Evolutionary conservation across 1,284 basidiomycete genomes (phyloP).

Genomic region (Dichomitus squalens): DNA sequence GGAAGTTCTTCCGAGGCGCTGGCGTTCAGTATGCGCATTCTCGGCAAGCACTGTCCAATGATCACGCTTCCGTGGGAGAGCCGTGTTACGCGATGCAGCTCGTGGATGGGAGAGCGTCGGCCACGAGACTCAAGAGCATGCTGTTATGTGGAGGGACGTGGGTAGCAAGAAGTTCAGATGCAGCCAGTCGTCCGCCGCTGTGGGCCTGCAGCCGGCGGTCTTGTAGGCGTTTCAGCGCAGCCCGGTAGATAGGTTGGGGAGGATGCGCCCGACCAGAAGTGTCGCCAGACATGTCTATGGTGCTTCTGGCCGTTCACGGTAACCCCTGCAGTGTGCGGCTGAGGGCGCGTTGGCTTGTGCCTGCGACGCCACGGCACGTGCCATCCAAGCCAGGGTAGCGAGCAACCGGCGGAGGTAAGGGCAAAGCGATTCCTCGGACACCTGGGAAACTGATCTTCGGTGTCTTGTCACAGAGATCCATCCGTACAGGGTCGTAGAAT

Average conservation of each 20-base stretch:
- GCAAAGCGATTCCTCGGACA: too few relatives aligned
- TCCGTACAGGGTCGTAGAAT: background rate
- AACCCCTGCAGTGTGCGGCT: background rate
- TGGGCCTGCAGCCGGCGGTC: background rate
- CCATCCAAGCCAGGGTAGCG: too few relatives aligned
- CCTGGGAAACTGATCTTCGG: too few relatives aligned
- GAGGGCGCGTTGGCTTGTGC: too few relatives aligned
- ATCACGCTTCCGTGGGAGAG: too few relatives aligned
- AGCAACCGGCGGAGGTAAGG: background rate
- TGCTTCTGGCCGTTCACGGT: background rate
- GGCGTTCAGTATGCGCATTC: slow-evolving; percentile 23
- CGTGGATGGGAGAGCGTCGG: too few relatives aligned
- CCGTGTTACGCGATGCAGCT: background rate
- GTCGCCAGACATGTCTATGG: background rate
- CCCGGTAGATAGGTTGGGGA: background rate
- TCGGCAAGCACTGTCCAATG: too few relatives aligned
- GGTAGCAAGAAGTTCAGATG: too few relatives aligned
- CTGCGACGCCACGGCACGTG: too few relatives aligned
- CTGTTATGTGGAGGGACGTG: too few relatives aligned
- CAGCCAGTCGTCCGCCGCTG: background rate
- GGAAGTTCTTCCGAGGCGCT: slow-evolving; percentile 6
- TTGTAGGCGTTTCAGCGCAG: background rate
- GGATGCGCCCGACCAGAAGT: background rate
- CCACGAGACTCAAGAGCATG: too few relatives aligned
- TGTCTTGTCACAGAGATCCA: background rate